These are phyloP conservation scores for Dendrocalamus sinicus DNA, from an alignment of 176 grass and related monocot genomes.

Conservation along the genomic window DNA sequence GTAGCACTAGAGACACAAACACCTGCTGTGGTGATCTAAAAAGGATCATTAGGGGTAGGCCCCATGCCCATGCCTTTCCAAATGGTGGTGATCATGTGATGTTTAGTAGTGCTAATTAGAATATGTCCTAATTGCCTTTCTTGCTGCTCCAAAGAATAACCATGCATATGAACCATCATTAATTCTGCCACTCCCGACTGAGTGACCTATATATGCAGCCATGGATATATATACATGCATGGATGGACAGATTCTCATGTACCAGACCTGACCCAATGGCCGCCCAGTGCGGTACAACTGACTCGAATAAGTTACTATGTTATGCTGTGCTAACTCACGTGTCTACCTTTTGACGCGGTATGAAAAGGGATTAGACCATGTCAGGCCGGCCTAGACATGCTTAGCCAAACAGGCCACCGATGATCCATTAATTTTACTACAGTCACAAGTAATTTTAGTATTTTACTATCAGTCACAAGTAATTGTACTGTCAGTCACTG, in stretches of 20 bases:
- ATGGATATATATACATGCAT: background rate
- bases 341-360: too few species aligned
- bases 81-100: constrained; percentile 63
- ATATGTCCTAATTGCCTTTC: constrained; percentile 43
- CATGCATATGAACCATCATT: constrained; percentile 27
- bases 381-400: too few species aligned
- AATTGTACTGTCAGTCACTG: too few species aligned
- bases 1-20: constrained; percentile 48
- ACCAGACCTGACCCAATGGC: too few species aligned
- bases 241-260: constrained; percentile 18
- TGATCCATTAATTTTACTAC: too few species aligned
- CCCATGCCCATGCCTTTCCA: constrained; percentile 35
- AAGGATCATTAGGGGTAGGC: constrained; percentile 49
- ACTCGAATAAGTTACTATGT: too few species aligned
- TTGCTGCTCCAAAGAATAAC: constrained; percentile 25
- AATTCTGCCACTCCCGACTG: constrained; percentile 2
- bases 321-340: rapidly evolving
- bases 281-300: rapidly evolving
- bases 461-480: too few species aligned
- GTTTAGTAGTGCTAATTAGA: constrained; percentile 48
- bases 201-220: background rate
- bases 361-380: too few species aligned
- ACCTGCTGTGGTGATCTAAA: constrained; percentile 58
- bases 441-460: too few species aligned
- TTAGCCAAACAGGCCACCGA: too few species aligned